A percentile compares a stretch with the other conserved stretches of the same genome.
Evolutionary conservation across 1,139 yeast genomes (phyloP).

Genomic region (Pichia sp.): DNA sequence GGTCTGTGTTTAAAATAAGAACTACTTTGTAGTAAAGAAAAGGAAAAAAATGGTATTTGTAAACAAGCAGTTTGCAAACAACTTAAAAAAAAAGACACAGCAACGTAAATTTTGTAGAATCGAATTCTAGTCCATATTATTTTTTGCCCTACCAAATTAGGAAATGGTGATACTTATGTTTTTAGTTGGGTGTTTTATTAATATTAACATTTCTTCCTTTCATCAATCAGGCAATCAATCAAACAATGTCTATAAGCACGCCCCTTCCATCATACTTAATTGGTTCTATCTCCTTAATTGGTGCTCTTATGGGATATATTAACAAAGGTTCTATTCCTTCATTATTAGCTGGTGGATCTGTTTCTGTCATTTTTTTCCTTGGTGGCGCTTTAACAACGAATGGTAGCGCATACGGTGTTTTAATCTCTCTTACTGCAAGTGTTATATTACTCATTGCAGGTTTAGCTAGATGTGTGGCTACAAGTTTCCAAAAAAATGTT

Average conservation of each 20-base stretch:
- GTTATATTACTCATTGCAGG: constrained; percentile 62
- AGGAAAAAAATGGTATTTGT: too few species aligned
- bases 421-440: constrained; percentile 71
- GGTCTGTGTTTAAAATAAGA: too few species aligned
- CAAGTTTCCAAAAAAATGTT: constrained; percentile 54
- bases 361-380: constrained; percentile 62
- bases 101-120: too few species aligned
- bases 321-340: constrained; percentile 78
- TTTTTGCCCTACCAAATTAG: neutral
- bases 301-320: constrained; percentile 28
- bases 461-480: constrained; percentile 40
- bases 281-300: constrained; percentile 23
- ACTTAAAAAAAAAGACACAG: too few species aligned
- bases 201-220: neutral
- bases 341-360: constrained; percentile 65
- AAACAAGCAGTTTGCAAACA: too few species aligned
- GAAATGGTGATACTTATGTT: neutral
- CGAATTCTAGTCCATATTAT: neutral
- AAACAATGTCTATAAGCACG: neutral
- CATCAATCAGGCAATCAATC: too few species aligned
- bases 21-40: too few species aligned
- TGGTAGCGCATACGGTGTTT: constrained; percentile 76
- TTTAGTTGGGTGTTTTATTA: neutral
- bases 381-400: constrained; percentile 73
- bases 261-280: constrained; percentile 10